Evolutionary conservation across 768 basidiomycete genomes (phyloP).

Genomic region (Boletus rubescentipes): DNA sequence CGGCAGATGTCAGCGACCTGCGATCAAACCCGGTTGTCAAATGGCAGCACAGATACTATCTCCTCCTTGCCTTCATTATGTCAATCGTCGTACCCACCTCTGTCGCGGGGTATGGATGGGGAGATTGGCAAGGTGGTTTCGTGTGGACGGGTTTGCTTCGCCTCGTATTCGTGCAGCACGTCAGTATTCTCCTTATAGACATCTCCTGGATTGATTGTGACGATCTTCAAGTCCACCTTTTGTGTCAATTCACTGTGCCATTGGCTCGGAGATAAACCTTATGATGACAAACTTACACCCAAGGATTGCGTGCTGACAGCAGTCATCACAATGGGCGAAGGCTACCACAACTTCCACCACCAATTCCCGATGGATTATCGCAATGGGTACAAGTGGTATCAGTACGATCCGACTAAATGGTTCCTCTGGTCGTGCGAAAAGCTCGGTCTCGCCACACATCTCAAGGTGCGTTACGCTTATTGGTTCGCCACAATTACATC

Average conservation of each 20-base stretch:
- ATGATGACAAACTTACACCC: constrained; percentile 92
- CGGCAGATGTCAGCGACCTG: constrained; percentile 82
- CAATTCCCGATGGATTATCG: constrained; percentile 94
- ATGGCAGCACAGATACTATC: constrained; percentile 84
- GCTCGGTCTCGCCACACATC: constrained; percentile 50
- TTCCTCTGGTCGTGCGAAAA: constrained; percentile 50
- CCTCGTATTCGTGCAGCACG: constrained; percentile 80
- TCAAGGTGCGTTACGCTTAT: constrained; percentile 38
- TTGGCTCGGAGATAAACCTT: constrained; percentile 87
- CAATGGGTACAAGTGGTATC: constrained; percentile 85
- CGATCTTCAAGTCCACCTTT: constrained; percentile 69
- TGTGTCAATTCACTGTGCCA: constrained; percentile 94
- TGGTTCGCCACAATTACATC: background rate
- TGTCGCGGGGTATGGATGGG: constrained; percentile 21
- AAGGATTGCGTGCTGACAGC: constrained; percentile 85
- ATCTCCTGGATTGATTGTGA: background rate
- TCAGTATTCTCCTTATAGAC: constrained; percentile 36
- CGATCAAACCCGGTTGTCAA: constrained; percentile 70
- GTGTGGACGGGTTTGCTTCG: constrained; percentile 43
- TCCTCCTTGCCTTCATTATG: constrained; percentile 62
- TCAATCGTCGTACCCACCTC: constrained; percentile 65
- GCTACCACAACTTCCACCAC: constrained; percentile 97
- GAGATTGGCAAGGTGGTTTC: constrained; percentile 27
- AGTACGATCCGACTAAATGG: constrained; percentile 93
- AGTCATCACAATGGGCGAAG: constrained; percentile 88